Percentiles rank a stretch among this genome's conserved stretches.
These are phyloP conservation scores for Solanum gandarillasii DNA, from an alignment of 257 asterid genomes.

Conservation along the genomic window DNA sequence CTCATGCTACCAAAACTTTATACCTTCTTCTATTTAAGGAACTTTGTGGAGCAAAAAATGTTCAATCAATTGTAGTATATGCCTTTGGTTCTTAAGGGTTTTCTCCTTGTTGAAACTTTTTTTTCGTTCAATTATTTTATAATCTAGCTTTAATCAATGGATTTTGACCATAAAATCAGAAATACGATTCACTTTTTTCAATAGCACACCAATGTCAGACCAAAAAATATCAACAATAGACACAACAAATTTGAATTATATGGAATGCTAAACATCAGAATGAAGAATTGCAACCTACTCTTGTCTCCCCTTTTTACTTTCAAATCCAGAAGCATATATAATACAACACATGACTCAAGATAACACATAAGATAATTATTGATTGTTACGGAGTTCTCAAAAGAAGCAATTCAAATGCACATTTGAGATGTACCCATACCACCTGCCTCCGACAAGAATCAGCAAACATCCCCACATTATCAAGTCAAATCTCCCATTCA, in stretches of 20 bases:
- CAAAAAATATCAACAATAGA: background rate
- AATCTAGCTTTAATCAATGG: background rate
- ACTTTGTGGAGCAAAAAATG: too few species aligned
- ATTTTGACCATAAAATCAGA: background rate
- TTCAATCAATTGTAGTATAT: too few species aligned
- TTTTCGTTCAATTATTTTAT: background rate
- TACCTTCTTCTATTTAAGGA: too few species aligned
- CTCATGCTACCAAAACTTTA: too few species aligned
- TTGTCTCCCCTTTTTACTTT: too few species aligned
- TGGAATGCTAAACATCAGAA: background rate
- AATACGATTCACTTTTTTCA: background rate
- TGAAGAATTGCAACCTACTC: background rate
- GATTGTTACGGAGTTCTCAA: background rate
- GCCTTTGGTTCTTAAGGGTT: background rate
- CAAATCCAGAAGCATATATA: background rate
- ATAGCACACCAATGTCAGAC: background rate
- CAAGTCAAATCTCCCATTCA: background rate
- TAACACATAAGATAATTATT: background rate
- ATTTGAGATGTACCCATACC: background rate
- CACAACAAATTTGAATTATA: background rate
- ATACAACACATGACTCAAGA: background rate
- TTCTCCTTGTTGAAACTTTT: background rate
- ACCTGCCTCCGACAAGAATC: background rate
- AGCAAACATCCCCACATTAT: background rate
- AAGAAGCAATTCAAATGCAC: background rate